These are phyloP conservation scores for Gossypioides kirkii DNA, from an alignment of 345 rosid genomes.

Conservation along the genomic window DNA sequence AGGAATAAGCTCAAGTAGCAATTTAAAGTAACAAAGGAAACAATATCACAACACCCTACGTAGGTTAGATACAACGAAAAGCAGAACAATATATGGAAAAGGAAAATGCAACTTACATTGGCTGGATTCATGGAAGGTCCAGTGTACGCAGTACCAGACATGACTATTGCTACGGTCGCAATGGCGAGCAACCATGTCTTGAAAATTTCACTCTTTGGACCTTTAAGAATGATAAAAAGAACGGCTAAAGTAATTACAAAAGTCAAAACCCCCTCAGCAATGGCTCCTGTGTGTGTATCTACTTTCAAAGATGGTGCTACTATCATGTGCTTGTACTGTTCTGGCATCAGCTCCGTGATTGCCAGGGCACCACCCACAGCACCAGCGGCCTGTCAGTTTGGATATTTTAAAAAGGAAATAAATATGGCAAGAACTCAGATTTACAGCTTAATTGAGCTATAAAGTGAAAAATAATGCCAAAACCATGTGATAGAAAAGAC, in stretches of 20 bases:
- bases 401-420: not conserved
- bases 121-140: constrained; percentile 99
- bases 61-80: not conserved
- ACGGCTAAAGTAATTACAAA: constrained; percentile 65
- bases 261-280: constrained; percentile 83
- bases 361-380: constrained; percentile 92
- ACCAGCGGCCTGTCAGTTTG: constrained; percentile 66
- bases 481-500: not conserved
- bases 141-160: constrained; percentile 58
- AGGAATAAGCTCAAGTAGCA: not conserved
- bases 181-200: constrained; percentile 64
- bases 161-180: constrained; percentile 54
- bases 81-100: not conserved
- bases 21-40: not conserved
- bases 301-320: constrained; percentile 66
- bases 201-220: constrained; percentile 50
- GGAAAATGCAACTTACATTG: constrained; percentile 55
- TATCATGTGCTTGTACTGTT: constrained; percentile 60
- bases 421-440: not conserved
- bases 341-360: constrained; percentile 69
- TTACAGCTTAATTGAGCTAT: not conserved
- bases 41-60: not conserved
- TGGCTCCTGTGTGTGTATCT: constrained; percentile 75
- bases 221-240: constrained; percentile 63
- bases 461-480: not conserved